Percentiles rank a stretch among this genome's conserved stretches.
phyloP scores from a whole-genome alignment of 1,139 yeast species.

The Saccharomyces hybrid region DNA sequence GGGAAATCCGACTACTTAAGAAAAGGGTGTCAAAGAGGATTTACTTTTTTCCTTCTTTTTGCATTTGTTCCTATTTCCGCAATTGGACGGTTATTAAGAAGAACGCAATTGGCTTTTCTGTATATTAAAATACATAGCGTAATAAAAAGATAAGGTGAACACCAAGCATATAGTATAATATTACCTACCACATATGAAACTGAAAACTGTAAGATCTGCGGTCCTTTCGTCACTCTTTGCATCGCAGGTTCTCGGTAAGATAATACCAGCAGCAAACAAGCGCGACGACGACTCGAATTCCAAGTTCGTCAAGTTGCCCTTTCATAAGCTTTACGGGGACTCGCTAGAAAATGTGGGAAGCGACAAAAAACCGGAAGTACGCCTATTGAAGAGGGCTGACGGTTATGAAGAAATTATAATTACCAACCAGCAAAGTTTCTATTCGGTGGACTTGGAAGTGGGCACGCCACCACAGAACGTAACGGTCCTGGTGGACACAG shows the following conservation, averaged over 20 bases:
- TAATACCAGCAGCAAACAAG: background rate
- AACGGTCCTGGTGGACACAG: slow-evolving; percentile 57
- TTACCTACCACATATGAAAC: background rate
- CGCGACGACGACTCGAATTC: background rate
- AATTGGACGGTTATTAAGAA: background rate
- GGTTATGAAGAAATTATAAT: slow-evolving; percentile 18
- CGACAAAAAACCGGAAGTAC: slow-evolving; percentile 3
- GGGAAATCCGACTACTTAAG: background rate
- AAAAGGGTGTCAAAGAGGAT: background rate
- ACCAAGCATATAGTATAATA: background rate
- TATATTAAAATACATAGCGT: background rate
- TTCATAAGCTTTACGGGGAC: slow-evolving; percentile 8
- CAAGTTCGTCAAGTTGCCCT: slow-evolving; percentile 6
- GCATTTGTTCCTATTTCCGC: background rate
- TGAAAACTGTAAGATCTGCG: background rate
- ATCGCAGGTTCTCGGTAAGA: background rate
- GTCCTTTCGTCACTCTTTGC: background rate
- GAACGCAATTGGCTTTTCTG: background rate
- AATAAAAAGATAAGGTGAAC: background rate
- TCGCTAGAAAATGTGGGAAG: slow-evolving; percentile 5
- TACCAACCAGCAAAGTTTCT: slow-evolving; percentile 23
- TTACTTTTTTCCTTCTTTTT: background rate
- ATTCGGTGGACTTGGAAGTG: slow-evolving; percentile 30
- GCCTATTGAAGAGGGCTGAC: slow-evolving; percentile 12
- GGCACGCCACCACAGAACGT: slow-evolving; percentile 52